Conservation (phyloP, 306 rosid species). For the Quercus mongolica region DNA sequence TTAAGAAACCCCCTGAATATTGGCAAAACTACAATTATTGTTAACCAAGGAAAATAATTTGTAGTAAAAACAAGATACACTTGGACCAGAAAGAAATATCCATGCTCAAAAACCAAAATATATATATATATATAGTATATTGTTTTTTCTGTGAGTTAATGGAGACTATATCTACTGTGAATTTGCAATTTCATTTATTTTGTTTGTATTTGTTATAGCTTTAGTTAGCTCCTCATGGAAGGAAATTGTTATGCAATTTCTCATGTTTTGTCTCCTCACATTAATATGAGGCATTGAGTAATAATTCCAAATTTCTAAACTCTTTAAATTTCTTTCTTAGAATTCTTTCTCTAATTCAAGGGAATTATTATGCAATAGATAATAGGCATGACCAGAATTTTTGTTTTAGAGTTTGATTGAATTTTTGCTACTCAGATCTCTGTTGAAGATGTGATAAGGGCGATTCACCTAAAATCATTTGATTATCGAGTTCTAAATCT, state of each 20-base stretch:
- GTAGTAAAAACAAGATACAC: too few species aligned
- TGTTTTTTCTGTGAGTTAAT: too few species aligned
- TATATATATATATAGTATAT: too few species aligned
- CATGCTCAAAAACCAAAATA: too few species aligned
- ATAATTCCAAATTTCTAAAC: background rate
- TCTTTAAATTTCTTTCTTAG: too few species aligned
- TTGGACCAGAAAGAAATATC: too few species aligned
- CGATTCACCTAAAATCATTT: conserved; percentile 78
- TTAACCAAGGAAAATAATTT: too few species aligned
- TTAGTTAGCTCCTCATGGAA: background rate
- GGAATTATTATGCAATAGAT: background rate
- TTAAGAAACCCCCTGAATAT: background rate
- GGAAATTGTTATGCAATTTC: background rate
- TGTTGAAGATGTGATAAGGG: conserved; percentile 75
- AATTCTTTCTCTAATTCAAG: background rate
- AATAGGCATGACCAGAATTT: conserved; percentile 5
- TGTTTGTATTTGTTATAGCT: background rate
- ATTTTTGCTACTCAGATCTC: conserved; percentile 49
- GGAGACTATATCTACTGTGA: too few species aligned
- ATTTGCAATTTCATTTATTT: background rate
- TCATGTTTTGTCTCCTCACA: background rate
- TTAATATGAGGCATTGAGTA: background rate
- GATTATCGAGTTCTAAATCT: conserved; percentile 92
- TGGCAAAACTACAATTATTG: too few species aligned
- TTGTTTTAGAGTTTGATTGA: conserved; percentile 17